A percentile compares a stretch with the other conserved stretches of the same genome.
phyloP scores from a whole-genome alignment of 371 early-diverging fungal genomes.

The Mortierella sp. region DNA sequence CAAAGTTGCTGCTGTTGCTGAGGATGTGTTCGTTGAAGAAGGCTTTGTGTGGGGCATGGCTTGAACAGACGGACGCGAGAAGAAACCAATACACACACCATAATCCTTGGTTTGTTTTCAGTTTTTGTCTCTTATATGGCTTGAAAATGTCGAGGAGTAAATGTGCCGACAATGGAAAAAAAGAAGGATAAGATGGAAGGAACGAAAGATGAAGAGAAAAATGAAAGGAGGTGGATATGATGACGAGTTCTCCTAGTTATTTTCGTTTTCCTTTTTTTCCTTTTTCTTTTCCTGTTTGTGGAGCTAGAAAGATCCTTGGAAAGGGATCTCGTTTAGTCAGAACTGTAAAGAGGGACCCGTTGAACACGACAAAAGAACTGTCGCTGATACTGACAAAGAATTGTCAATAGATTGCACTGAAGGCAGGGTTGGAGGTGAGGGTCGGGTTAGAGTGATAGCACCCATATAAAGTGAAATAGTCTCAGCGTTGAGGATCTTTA shows the following conservation, averaged over 20 bases:
- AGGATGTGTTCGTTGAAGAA: conserved; percentile 15
- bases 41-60: conserved; percentile 44
- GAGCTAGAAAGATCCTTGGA: neutral
- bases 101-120: conserved; percentile 17
- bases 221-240: neutral
- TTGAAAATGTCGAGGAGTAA: conserved; percentile 1
- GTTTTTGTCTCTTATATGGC: neutral
- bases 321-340: conserved; percentile 10
- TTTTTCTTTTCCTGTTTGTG: conserved; percentile 4
- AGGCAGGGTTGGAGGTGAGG: conserved; percentile 15
- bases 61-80: conserved; percentile 12
- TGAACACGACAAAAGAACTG: conserved; percentile 2
- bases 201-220: conserved; percentile 10
- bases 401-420: conserved; percentile 9
- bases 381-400: conserved; percentile 10
- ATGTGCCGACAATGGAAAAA: neutral
- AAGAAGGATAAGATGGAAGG: neutral
- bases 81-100: conserved; percentile 36
- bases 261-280: neutral
- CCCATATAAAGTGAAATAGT: conserved; percentile 24
- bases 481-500: neutral
- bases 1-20: conserved; percentile 28
- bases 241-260: conserved; percentile 5
- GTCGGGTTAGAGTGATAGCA: conserved; percentile 15
- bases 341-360: conserved; percentile 3